Base-by-base conservation (phyloP, 139 green algal species). In the Chlamydomonas incerta region DNA sequence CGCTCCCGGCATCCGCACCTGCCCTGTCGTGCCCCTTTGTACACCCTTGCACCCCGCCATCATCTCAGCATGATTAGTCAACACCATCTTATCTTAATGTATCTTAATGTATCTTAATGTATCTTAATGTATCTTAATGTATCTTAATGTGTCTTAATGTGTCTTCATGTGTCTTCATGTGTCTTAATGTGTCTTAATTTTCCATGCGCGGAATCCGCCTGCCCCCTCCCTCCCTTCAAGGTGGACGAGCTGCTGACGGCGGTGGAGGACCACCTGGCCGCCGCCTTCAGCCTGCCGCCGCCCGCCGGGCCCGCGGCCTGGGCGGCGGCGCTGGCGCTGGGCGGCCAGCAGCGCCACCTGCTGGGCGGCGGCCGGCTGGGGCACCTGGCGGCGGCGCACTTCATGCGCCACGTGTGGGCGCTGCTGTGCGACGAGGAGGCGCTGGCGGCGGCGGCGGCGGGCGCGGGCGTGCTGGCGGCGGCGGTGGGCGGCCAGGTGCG, bases 171-270 rank as follows among this genome's bases (percentile, higher is more conserved):
- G n/a, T n/a, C n/a, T n/a, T n/a, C n/a, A n/a, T n/a, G n/a, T n/a
- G n/a, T n/a, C n/a, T n/a, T n/a, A n/a, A n/a, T n/a, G n/a, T n/a
- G n/a, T n/a, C n/a, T n/a, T n/a, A n/a, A n/a, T n/a, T n/a, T n/a
- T n/a, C n/a, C n/a, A n/a, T n/a, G n/a, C n/a, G n/a, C n/a, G n/a
- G n/a, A n/a, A n/a, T n/a, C n/a, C 41, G 41, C 41, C 41, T 50
- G 41, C 41, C 41, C 55, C 55, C 55, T 24, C 55, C 55, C 55
- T 20, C 8, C 15, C 9, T 6, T 20, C 52, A 67, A 85, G 80
- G 50, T 85, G 33, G 80, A 86, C 80, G 68, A 79, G 24, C 68
- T 86, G 80, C 34, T 80, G 35, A 71, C 68, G 34, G 68, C 52
- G 26, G 67, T 77, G 33, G 80, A 86, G 69, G 67, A 86, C 67